Conservation (phyloP, 1,139 yeast genomes). For the Groenewaldozyma auringiensis region DNA sequence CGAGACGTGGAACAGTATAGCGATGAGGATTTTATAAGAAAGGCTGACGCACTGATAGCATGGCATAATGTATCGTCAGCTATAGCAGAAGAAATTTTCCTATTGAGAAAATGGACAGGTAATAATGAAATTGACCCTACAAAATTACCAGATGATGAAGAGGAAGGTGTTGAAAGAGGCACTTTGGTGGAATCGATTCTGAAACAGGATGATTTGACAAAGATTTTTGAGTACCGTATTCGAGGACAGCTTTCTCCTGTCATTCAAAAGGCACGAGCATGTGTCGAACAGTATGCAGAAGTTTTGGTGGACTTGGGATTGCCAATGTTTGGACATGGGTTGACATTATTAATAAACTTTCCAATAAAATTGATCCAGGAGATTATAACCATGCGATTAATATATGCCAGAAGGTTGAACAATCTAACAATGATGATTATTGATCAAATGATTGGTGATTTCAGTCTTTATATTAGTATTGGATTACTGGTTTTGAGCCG, state of each 20-base stretch:
- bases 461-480: slow-evolving; percentile 65
- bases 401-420: slow-evolving; percentile 68
- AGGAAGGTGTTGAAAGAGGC: slow-evolving; percentile 20
- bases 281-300: slow-evolving; percentile 56
- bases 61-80: slow-evolving; percentile 77
- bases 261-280: slow-evolving; percentile 70
- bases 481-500: slow-evolving; percentile 73
- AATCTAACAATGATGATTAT: slow-evolving; percentile 95
- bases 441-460: slow-evolving; percentile 87
- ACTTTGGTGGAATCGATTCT: slow-evolving; percentile 78
- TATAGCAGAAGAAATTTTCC: slow-evolving; percentile 50
- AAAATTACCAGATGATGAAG: slow-evolving; percentile 25
- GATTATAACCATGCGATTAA: slow-evolving; percentile 63
- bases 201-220: slow-evolving; percentile 76
- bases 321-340: slow-evolving; percentile 64
- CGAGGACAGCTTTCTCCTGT: slow-evolving; percentile 57
- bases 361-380: slow-evolving; percentile 80
- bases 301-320: slow-evolving; percentile 62
- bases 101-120: slow-evolving; percentile 67
- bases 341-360: slow-evolving; percentile 61
- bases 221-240: slow-evolving; percentile 52
- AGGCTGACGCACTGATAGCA: slow-evolving; percentile 72
- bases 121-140: slow-evolving; percentile 65
- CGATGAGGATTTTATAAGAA: slow-evolving; percentile 53
- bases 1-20: slow-evolving; percentile 69